Evolutionary conservation across 495 filamentous ascomycete genomes (phyloP).

Genomic region (Penicilliopsis zonata): DNA sequence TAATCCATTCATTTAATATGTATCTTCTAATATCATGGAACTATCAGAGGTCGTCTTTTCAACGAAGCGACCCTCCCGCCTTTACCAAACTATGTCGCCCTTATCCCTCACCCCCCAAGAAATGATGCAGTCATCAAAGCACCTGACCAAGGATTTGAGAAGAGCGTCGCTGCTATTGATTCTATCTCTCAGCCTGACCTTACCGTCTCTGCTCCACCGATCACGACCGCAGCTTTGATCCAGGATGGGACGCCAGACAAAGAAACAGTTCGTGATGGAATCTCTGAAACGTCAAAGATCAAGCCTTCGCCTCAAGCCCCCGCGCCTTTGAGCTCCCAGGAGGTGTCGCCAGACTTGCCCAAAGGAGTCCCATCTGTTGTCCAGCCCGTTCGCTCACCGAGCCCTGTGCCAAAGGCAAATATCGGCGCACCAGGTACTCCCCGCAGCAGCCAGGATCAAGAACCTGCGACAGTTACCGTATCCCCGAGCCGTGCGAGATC

Average conservation of each 20-base stretch:
- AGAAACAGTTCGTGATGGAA: too few relatives aligned
- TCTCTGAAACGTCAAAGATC: too few relatives aligned
- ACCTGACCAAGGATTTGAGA: conserved; percentile 8
- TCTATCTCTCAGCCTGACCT: too few relatives aligned
- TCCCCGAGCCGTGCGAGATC: conserved; percentile 10
- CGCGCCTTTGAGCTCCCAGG: conserved; percentile 5
- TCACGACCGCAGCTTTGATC: conserved; percentile 10
- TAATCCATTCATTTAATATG: conserved; percentile 9
- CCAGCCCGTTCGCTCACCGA: conserved; percentile 4
- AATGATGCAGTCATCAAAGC: conserved; percentile 15
- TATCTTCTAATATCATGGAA: conserved; percentile 14
- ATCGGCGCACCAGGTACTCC: conserved; percentile 11
- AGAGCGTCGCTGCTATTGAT: too few relatives aligned
- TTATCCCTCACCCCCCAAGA: conserved; percentile 12
- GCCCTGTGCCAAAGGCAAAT: conserved; percentile 9
- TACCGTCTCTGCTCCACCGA: conserved; percentile 10
- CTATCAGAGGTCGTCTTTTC: conserved; percentile 55
- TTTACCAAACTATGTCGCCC: conserved; percentile 33
- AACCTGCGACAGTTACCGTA: conserved; percentile 6
- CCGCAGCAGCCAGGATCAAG: conserved; percentile 12
- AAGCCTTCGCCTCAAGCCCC: conserved; percentile 6
- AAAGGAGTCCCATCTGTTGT: conserved; percentile 3
- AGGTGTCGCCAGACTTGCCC: conserved; percentile 6
- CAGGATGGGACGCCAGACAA: conserved; percentile 5
- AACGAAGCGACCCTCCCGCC: conserved; percentile 58